phyloP scores from a whole-genome alignment of 2,329 filamentous ascomycete species.

The Myriosclerotinia scirpicola region DNA sequence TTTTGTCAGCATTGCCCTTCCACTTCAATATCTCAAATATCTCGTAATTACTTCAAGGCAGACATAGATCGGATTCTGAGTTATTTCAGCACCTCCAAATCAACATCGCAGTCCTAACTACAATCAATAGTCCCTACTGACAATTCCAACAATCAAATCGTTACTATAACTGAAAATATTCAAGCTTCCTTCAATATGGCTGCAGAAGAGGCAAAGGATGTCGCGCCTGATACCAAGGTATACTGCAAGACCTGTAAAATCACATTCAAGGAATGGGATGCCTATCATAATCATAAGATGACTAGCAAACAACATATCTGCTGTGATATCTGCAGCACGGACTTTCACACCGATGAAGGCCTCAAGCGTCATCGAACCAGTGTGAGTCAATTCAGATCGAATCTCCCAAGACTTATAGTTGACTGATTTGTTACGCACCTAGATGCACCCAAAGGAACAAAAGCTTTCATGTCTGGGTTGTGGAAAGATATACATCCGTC shows the following conservation, averaged over 20 bases:
- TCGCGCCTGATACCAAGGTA: background rate
- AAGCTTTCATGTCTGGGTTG: constrained; percentile 18
- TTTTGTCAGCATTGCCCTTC: background rate
- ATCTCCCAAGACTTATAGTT: background rate
- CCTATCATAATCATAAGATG: constrained; percentile 17
- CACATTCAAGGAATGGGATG: constrained; percentile 12
- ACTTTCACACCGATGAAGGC: constrained; percentile 22
- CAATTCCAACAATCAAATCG: background rate
- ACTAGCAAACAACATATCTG: constrained; percentile 12
- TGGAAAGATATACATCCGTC: constrained; percentile 13
- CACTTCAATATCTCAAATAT: too few species aligned
- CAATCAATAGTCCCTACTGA: too few species aligned
- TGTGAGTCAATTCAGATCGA: constrained; percentile 1
- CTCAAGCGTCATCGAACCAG: constrained; percentile 18
- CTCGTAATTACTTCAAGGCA: background rate
- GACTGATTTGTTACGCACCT: background rate
- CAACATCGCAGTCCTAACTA: background rate
- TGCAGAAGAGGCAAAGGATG: background rate
- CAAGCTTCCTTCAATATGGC: background rate
- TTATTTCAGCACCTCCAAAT: background rate
- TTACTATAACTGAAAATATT: too few species aligned
- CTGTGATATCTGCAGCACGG: constrained; percentile 19
- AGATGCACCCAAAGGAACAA: constrained; percentile 23
- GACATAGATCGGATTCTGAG: too few species aligned
- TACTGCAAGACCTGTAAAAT: constrained; percentile 15